Evolutionary conservation across 2,329 filamentous ascomycete species (phyloP).

Genomic region (Talaromyces albobiverticillius): DNA sequence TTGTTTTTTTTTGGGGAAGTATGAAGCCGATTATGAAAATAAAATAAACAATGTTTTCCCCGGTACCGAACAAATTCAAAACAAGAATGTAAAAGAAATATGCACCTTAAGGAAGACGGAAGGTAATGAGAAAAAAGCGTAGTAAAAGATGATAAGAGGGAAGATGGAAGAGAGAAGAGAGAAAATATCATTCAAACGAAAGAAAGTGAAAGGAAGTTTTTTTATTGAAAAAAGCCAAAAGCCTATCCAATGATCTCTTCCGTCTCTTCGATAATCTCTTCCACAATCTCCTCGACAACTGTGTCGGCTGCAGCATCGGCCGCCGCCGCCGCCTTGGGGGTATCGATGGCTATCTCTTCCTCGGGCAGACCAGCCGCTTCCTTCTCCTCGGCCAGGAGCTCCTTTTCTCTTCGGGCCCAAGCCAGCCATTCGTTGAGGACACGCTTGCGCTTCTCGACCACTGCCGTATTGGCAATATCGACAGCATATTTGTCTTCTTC

Average conservation of each 20-base stretch:
- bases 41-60: constrained; percentile 8
- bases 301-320: constrained; percentile 65
- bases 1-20: not conserved
- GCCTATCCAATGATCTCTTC: constrained; percentile 67
- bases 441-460: constrained; percentile 81
- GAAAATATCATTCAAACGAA: not conserved
- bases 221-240: constrained; percentile 24
- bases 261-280: constrained; percentile 77
- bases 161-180: not conserved
- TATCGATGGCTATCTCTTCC: constrained; percentile 60
- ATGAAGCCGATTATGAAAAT: constrained; percentile 5
- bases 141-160: not conserved
- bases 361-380: constrained; percentile 63
- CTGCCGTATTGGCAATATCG: constrained; percentile 88
- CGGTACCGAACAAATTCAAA: constrained; percentile 11
- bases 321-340: constrained; percentile 47
- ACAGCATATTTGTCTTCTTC: constrained; percentile 92
- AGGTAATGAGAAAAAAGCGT: not conserved
- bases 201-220: not conserved
- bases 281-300: constrained; percentile 84
- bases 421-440: constrained; percentile 84
- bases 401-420: constrained; percentile 74
- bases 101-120: not conserved
- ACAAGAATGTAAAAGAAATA: constrained; percentile 13
- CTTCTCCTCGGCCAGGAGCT: constrained; percentile 70